A percentile compares a stretch with the other conserved stretches of the same genome.
Evolutionary conservation across 495 filamentous ascomycete species (phyloP).

Genomic region (Alectoria sarmentosa): DNA sequence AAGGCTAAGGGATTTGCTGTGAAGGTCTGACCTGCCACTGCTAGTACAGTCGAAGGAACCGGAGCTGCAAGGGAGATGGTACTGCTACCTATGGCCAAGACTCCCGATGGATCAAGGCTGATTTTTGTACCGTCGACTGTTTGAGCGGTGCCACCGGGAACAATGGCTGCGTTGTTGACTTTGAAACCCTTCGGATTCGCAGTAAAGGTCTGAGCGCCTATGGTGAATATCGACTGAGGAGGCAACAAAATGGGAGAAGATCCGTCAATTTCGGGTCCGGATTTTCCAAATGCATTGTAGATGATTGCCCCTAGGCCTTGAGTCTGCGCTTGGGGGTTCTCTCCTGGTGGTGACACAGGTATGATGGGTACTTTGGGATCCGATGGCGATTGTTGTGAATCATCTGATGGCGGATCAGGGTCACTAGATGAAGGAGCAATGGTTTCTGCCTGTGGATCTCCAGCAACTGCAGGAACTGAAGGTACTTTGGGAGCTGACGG

Average conservation of each 20-base stretch:
- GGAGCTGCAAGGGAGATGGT: neutral
- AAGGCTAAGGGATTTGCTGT: slow-evolving; percentile 1
- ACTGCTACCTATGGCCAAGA: neutral
- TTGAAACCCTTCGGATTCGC: slow-evolving; percentile 12
- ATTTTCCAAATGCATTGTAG: slow-evolving; percentile 4
- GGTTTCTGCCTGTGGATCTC: neutral
- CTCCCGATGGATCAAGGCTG: neutral
- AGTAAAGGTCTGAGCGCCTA: slow-evolving; percentile 13
- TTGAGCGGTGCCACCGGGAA: neutral
- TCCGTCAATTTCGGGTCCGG: neutral
- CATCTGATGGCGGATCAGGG: neutral
- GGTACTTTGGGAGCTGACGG: neutral
- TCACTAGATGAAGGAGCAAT: neutral
- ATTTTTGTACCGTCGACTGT: slow-evolving; percentile 10
- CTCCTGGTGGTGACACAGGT: neutral
- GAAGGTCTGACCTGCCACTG: slow-evolving; percentile 7
- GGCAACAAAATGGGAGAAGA: neutral
- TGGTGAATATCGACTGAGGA: slow-evolving; percentile 9
- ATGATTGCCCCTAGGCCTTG: slow-evolving; percentile 12
- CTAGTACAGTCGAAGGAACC: neutral
- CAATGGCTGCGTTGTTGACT: slow-evolving; percentile 15
- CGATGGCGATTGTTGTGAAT: too few species aligned
- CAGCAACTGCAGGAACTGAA: too few species aligned
- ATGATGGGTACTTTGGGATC: neutral
- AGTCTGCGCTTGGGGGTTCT: neutral